Evolutionary conservation across 2,329 filamentous ascomycete species (phyloP), one percentile per base, ranked within the genome.

Genomic region (Hysterium pulicare): DNA sequence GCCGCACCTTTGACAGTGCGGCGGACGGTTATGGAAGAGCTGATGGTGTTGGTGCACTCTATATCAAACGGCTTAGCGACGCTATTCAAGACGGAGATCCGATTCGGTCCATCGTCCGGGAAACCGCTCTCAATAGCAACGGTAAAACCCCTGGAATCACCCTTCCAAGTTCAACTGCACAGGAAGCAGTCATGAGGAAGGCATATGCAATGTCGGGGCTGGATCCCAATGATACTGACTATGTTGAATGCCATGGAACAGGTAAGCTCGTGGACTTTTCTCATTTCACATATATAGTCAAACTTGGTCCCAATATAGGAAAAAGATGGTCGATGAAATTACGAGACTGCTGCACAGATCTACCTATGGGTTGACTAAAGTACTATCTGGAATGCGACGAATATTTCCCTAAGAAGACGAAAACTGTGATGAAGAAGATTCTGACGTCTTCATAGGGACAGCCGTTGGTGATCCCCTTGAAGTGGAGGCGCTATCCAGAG

Each of bases 391-490:
- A n/a, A n/a, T n/a, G n/a, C n/a, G n/a, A n/a, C n/a, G n/a, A n/a
- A n/a, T n/a, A n/a, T n/a, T n/a, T n/a, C n/a, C n/a, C n/a, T n/a
- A n/a, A n/a, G n/a, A n/a, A n/a, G n/a, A n/a, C n/a, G n/a, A n/a
- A n/a, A n/a, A n/a, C n/a, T n/a, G n/a, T n/a, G n/a, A n/a, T n/a
- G n/a, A n/a, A n/a, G n/a, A n/a, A n/a, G n/a, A n/a, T n/a, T n/a
- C n/a, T n/a, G n/a, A n/a, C n/a, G n/a, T n/a, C n/a, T n/a, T n/a
- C n/a, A n/a, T n/a, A n/a, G 79, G 79, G 3, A 82, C 79, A 1
- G 70, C 72, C 33, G 76, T 72, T 2, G 77, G 79, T 4, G 54
- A 58, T 32, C 45, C 48, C 1, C 40, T 50, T 19, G 58, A 62
- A 33, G 45, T 43, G 1, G 28, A 28, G 3, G 54, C 56, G 4